A percentile compares a stretch with the other conserved stretches of the same genome.
phyloP scores from a whole-genome alignment of 208 protist genomes.

The Wallacemonas collosoma region DNA sequence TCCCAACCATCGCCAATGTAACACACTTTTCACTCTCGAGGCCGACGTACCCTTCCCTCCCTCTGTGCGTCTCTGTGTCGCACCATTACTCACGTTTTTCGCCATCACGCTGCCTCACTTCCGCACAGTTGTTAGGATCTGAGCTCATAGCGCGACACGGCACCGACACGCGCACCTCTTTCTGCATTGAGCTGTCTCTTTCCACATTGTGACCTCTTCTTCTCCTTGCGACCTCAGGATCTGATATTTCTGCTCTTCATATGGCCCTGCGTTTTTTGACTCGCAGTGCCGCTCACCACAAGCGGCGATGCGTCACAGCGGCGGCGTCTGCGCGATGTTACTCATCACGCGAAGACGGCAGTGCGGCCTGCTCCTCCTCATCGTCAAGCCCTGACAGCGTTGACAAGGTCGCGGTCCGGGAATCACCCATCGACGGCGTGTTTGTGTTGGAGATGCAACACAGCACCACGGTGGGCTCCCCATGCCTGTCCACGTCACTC shows the following conservation, averaged over 20 bases:
- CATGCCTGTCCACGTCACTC: conserved; percentile 42
- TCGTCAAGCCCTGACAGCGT: neutral
- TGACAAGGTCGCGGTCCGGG: conserved; percentile 33
- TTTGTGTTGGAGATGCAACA: conserved; percentile 63
- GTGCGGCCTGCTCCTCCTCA: neutral
- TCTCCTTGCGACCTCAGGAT: no score
- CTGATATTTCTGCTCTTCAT: neutral
- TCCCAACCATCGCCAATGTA: no score
- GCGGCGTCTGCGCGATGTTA: no score
- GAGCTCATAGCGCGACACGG: no score
- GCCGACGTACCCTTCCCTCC: no score
- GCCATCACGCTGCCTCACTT: no score
- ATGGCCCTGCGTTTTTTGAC: neutral
- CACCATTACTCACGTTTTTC: no score
- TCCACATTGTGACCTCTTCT: neutral
- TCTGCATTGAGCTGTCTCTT: neutral
- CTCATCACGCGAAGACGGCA: no score
- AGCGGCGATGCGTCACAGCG: neutral
- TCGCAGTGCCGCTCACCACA: neutral
- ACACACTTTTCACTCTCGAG: no score
- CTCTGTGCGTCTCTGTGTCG: no score
- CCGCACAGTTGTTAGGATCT: no score
- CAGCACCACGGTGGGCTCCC: conserved; percentile 38
- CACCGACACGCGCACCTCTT: no score
- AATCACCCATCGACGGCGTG: conserved; percentile 54